Base-by-base conservation (phyloP, 139 green algal species). In the Chlorella sorokiniana region DNA sequence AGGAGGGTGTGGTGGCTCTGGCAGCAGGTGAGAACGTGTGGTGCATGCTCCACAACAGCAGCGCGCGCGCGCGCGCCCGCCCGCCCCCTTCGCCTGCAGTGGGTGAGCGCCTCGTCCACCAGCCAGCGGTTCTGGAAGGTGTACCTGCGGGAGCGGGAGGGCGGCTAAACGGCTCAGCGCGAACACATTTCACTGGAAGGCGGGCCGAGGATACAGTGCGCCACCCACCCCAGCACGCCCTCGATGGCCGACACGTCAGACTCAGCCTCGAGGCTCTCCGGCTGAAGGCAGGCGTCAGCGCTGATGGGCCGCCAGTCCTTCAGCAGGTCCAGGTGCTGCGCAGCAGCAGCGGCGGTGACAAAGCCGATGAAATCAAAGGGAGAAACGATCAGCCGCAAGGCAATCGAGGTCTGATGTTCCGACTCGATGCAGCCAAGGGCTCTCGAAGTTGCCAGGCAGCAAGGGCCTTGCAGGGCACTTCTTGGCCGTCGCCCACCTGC, bases 41-140 rank as follows among this genome's bases (percentile, higher is more conserved):
- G 7, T n/a, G n/a, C n/a, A n/a, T n/a, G n/a, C n/a, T n/a, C n/a
- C n/a, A n/a, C n/a, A n/a, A n/a, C n/a, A n/a, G n/a, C n/a, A n/a
- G n/a, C n/a, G n/a, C n/a, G n/a, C n/a, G n/a, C n/a, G n/a, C n/a
- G n/a, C n/a, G n/a, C n/a, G 22, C 27, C 2, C 27, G 52, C 52
- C 5, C 27, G 52, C 52, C 7, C 3, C 52, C 0, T 33, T 20
- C 61, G 42, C 69, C 69, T 76, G 78, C 83, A 86, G 68, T 91
- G 87, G 4, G 87, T 91, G 3, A 88, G 78, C 68, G 87, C 87
- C 71, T 91, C 87, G 6, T 72, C 45, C 59, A 85, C 65, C 81
- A 91, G 75, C 25, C 51, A 61, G 23, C 31, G 33, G 45, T 78
- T 35, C 33, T 33, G 27, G 41, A 91, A 90, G 31, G 38, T 75